phyloP scores from a whole-genome alignment of 2,329 filamentous ascomycete species.

The Talaromyces sp. region DNA sequence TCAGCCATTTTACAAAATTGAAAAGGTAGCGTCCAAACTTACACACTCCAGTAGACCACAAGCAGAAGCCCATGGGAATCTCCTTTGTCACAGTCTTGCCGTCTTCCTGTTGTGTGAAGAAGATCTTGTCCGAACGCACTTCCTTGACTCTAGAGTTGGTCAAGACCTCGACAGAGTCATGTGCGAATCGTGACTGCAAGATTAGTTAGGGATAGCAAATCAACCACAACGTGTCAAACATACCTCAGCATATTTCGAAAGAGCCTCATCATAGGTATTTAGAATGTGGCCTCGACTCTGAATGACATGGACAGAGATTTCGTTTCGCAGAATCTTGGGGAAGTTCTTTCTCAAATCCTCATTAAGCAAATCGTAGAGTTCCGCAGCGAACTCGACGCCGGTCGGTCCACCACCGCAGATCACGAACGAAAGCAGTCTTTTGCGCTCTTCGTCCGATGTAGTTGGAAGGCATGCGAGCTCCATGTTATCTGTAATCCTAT shows the following conservation, averaged over 20 bases:
- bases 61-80: conserved; percentile 89
- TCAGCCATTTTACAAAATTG: not conserved
- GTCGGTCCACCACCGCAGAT: conserved; percentile 92
- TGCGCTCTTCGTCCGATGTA: conserved; percentile 81
- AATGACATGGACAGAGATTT: conserved; percentile 96
- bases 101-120: conserved; percentile 81
- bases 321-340: conserved; percentile 86
- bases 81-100: conserved; percentile 82
- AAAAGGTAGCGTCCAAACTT: conserved; percentile 24
- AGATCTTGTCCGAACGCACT: conserved; percentile 75
- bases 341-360: conserved; percentile 84
- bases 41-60: conserved; percentile 93
- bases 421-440: conserved; percentile 88
- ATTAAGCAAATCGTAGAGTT: conserved; percentile 92
- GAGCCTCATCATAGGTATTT: conserved; percentile 94
- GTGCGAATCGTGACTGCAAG: conserved; percentile 68
- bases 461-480: conserved; percentile 91
- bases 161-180: conserved; percentile 85
- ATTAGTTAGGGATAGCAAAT: conserved; percentile 2
- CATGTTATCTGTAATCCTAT: conserved; percentile 82
- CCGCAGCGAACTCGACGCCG: conserved; percentile 95
- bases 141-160: conserved; percentile 93
- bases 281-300: conserved; percentile 92
- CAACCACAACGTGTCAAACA: not conserved
- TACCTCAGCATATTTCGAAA: conserved; percentile 85